These are phyloP conservation scores for Physcomitrellopsis africana DNA, from an alignment of 225 moss, liverwort and hornwort species.

Conservation along the genomic window DNA sequence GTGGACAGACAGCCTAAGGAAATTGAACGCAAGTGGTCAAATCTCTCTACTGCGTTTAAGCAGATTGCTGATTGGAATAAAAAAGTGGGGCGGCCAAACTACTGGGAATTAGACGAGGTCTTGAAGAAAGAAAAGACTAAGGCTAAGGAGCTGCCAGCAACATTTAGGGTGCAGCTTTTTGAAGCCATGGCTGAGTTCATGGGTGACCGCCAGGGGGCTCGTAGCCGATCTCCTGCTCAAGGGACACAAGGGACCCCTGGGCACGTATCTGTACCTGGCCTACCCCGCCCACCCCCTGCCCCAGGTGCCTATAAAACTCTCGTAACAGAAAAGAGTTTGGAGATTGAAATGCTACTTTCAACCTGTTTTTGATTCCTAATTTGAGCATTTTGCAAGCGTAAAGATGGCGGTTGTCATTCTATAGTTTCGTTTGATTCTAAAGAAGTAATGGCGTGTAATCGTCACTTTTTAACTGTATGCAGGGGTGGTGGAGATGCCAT, in stretches of 20 bases:
- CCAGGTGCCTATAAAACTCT: slow-evolving; percentile 34
- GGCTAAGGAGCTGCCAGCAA: slow-evolving; percentile 66
- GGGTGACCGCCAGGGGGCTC: slow-evolving; percentile 57
- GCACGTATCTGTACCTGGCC: slow-evolving; percentile 39
- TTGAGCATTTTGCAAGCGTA: background rate
- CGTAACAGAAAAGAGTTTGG: slow-evolving; percentile 7
- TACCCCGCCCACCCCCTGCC: slow-evolving; percentile 44
- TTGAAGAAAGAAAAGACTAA: slow-evolving; percentile 75
- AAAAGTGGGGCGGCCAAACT: slow-evolving; percentile 58
- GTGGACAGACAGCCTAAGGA: slow-evolving; percentile 69
- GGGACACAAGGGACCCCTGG: slow-evolving; percentile 15
- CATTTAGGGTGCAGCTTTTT: slow-evolving; percentile 66
- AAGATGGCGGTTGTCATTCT: background rate
- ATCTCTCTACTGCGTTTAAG: slow-evolving; percentile 69
- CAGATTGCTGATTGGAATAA: slow-evolving; percentile 75
- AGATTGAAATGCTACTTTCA: background rate
- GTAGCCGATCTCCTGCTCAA: slow-evolving; percentile 52
- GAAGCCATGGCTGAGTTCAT: slow-evolving; percentile 69
- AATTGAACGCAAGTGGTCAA: slow-evolving; percentile 73
- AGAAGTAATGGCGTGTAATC: slow-evolving; percentile 15
- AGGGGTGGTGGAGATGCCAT: slow-evolving; percentile 50
- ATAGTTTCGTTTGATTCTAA: background rate
- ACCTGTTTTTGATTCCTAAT: background rate
- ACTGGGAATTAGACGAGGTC: slow-evolving; percentile 68
- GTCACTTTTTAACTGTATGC: slow-evolving; percentile 18